These are phyloP conservation scores for Omphalotus guepiniiformis DNA, from an alignment of 768 basidiomycete genomes.

Conservation along the genomic window DNA sequence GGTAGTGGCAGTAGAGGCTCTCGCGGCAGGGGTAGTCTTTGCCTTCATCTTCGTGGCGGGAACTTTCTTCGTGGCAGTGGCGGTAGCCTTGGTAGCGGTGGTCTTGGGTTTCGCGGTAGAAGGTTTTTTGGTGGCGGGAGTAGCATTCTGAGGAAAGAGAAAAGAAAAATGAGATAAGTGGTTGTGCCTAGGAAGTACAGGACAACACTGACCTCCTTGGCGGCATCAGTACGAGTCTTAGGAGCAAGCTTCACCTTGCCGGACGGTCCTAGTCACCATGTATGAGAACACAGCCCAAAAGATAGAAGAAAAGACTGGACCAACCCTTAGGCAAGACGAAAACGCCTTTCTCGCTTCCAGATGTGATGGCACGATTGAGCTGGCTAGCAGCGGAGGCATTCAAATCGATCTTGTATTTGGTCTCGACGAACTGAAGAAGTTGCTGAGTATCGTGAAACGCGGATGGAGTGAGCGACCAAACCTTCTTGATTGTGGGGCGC, in stretches of 20 bases:
- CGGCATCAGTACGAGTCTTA: conserved; percentile 54
- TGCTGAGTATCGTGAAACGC: conserved; percentile 13
- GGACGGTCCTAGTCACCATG: conserved; percentile 23
- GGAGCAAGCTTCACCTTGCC: conserved; percentile 59
- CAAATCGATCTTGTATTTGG: conserved; percentile 75
- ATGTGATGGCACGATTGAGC: conserved; percentile 76
- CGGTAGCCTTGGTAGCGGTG: neutral
- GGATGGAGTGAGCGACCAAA: conserved; percentile 20
- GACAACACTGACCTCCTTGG: conserved; percentile 39
- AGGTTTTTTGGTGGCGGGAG: conserved; percentile 40
- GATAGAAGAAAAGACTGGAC: conserved; percentile 6
- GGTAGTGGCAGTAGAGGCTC: conserved; percentile 16
- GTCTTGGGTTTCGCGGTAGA: conserved; percentile 15
- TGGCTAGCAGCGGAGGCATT: conserved; percentile 69
- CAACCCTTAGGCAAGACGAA: conserved; percentile 49
- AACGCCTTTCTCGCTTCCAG: conserved; percentile 43
- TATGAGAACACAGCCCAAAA: conserved; percentile 3
- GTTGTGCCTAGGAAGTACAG: neutral
- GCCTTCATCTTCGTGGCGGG: conserved; percentile 20
- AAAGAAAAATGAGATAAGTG: conserved; percentile 9
- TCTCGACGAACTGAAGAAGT: conserved; percentile 65
- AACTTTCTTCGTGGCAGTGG: conserved; percentile 3
- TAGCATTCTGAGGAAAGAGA: conserved; percentile 33
- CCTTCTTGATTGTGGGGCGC: conserved; percentile 79
- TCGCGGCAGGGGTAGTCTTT: conserved; percentile 12